Evolutionary conservation across 2,329 filamentous ascomycete genomes (phyloP), one percentile per base, ranked within the genome.

Genomic region (Curvularia lunata): DNA sequence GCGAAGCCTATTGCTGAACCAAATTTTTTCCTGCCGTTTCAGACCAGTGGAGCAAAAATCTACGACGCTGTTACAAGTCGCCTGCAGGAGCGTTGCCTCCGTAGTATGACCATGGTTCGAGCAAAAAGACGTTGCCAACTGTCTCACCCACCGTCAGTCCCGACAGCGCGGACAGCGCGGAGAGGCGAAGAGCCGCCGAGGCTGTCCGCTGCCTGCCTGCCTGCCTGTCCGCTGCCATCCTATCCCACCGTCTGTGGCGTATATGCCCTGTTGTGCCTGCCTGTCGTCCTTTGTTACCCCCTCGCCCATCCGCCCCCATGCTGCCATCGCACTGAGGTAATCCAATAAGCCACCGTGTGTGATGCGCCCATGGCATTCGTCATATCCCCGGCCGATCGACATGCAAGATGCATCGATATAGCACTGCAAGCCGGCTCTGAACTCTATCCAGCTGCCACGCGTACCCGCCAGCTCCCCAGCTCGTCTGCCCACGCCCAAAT

Each of bases 111-210:
- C 53, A 47, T 61, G 60, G 53, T 52, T 48, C 21, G 43, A 50
- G 48, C 50, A 30, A 32, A 49, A 47, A 58, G 43, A 49, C 58
- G 56, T 55, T 56, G 40, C 2, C 27, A 40, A 47, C 47, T 46
- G 57, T 51, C 52, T 51, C 52, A 48, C 41, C 23, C 21, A 52
- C 28, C 38, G 64, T 71, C 28, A 32, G 64, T 71, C 66, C 71
- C 70, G 63, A 60, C 55, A 55, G 56, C 57, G 41, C 65, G 70
- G 71, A 68, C 56, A 60, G 56, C 64, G 71, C 59, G 67, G 70
- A 74, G 71, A 69, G 62, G 46, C 59, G 60, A 66, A 43, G 54
- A 62, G 60, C 56, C 53, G 38, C 59, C 60, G 58, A 65, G 63
- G 58, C 63, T 32, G 7, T n/a, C n/a, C n/a, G n/a, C n/a, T n/a